These are phyloP conservation scores for Candida sp. DNA, from an alignment of 1,139 yeast genomes.

Conservation along the genomic window DNA sequence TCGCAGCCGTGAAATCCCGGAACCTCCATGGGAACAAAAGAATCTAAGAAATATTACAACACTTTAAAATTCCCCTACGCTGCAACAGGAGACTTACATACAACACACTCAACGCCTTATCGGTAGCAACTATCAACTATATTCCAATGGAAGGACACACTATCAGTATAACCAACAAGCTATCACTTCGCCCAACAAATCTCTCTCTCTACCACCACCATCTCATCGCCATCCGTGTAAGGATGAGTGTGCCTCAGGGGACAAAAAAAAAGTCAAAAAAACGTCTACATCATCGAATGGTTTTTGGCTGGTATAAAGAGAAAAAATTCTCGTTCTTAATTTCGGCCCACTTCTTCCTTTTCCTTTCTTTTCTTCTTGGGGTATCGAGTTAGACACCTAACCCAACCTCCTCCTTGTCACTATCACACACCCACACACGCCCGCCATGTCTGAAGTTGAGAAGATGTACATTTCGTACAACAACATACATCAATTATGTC, in stretches of 20 bases:
- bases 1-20: background rate
- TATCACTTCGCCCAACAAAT: background rate
- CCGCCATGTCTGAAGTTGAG: slow-evolving; percentile 36
- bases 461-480: slow-evolving; percentile 91
- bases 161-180: background rate
- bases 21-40: background rate
- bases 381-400: slow-evolving; percentile 8
- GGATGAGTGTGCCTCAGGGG: background rate
- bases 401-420: background rate
- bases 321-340: background rate
- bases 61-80: background rate
- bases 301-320: background rate
- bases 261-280: background rate
- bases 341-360: background rate
- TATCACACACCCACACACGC: too few relatives aligned
- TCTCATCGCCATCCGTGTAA: background rate
- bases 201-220: background rate
- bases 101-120: background rate
- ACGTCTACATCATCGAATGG: background rate
- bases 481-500: slow-evolving; percentile 92
- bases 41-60: background rate
- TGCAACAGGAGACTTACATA: background rate
- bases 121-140: too few relatives aligned
- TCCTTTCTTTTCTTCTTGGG: slow-evolving; percentile 14
- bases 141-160: background rate